A percentile compares a stretch with the other conserved stretches of the same genome.
phyloP scores from a whole-genome alignment of 2,329 filamentous ascomycete genomes.

The Scopulariopsis brevicaulis region DNA sequence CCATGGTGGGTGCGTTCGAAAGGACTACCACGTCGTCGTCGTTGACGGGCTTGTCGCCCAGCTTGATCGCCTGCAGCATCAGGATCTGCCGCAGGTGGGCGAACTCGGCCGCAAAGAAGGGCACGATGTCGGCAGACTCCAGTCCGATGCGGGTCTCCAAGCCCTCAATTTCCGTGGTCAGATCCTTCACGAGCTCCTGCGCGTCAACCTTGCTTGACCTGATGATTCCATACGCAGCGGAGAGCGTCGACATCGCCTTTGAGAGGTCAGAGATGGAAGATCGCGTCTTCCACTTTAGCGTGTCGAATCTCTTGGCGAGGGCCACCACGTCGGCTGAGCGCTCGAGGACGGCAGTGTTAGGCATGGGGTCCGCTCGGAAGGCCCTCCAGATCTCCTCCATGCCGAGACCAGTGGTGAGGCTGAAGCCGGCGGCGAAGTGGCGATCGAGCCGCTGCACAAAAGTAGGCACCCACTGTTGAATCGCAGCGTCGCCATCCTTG shows the following conservation, averaged over 20 bases:
- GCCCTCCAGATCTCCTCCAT: slow-evolving; percentile 72
- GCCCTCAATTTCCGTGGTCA: slow-evolving; percentile 37
- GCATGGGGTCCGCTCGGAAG: slow-evolving; percentile 53
- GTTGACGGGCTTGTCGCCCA: not conserved
- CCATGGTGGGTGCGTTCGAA: slow-evolving; percentile 29
- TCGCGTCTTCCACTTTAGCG: slow-evolving; percentile 45
- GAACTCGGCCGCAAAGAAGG: slow-evolving; percentile 44
- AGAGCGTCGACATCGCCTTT: slow-evolving; percentile 40
- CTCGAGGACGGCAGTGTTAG: slow-evolving; percentile 29
- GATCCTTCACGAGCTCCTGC: slow-evolving; percentile 33
- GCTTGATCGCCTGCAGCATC: slow-evolving; percentile 22
- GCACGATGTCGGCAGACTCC: slow-evolving; percentile 26
- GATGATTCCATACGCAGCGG: slow-evolving; percentile 44
- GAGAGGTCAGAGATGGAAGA: slow-evolving; percentile 39
- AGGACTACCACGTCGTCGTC: slow-evolving; percentile 31
- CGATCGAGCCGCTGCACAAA: slow-evolving; percentile 32
- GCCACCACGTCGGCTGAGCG: slow-evolving; percentile 39
- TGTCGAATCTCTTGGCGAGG: slow-evolving; percentile 49
- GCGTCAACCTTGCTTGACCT: slow-evolving; percentile 27
- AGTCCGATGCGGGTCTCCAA: slow-evolving; percentile 34
- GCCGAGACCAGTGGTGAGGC: slow-evolving; percentile 61
- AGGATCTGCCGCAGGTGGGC: slow-evolving; percentile 43
- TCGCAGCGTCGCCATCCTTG: not conserved
- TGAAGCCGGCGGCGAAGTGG: slow-evolving; percentile 59
- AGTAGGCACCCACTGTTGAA: slow-evolving; percentile 21